Base-by-base conservation (phyloP, 2,329 filamentous ascomycete species). In the Ascocoryne sarcoides region DNA sequence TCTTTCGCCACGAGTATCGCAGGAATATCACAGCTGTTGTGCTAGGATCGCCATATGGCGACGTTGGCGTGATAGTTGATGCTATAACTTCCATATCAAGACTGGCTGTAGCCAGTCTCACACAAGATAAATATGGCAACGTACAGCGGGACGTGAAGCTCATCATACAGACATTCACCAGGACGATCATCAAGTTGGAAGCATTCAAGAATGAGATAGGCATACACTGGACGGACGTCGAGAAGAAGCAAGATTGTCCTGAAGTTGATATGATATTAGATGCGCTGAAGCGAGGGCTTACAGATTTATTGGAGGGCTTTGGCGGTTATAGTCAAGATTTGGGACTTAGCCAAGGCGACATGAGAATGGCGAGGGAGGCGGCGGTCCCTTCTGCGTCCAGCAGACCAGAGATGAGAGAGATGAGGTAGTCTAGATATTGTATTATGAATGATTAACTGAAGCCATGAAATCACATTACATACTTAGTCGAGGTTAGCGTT, bases 91-190 rank as follows among this genome's bases (percentile, higher is more conserved):
- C 82, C 0, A 65, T 92, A 29, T 77, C 76, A 10, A 70, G 73
- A 36, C 69, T 96, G 19, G 75, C 84, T 0, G 73, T 86, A 3
- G 74, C 75, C 46, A 90, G 84, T 60, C 64, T 95, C 39, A 67
- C 68, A 3, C 89, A 96, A 61, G 90, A 96, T 59, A 73, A 73
- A 34, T 92, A 79, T 56, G 90, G 90, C 10, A 84, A 85, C 51
- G 90, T 93, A n/a, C 82, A 93, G 50, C 71, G 79, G 32, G 84
- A 92, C 48, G 78, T 96, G 2, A 76, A 84, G 1, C 65, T 65
- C 36, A 80, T 94, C 42, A 76, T 95, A 37, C 75, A 82, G 34
- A 76, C 78, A 1, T 75, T 93, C 45, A 89, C 85, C 0, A 52
- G 60, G 0, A 78, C 84, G 0, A 79, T 88, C 41, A 71, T 67